Evolutionary conservation across 805 yeast genomes (phyloP).

Genomic region (Sungouiella thailandica): DNA sequence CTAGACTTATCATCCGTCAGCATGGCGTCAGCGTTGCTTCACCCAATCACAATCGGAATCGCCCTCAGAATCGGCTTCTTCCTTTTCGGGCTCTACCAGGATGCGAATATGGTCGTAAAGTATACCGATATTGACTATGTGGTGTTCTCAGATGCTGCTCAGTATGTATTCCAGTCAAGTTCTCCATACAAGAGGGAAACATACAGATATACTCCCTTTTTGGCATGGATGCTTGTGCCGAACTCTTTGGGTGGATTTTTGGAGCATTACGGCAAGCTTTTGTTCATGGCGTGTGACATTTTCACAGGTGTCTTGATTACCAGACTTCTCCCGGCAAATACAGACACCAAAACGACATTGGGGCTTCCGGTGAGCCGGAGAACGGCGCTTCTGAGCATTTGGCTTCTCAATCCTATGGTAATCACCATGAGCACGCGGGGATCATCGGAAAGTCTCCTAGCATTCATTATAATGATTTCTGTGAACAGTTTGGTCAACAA

Average conservation of each 20-base stretch:
- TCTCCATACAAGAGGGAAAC: conserved; percentile 87
- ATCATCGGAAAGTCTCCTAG: conserved; percentile 83
- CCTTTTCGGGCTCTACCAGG: conserved; percentile 82
- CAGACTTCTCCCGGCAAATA: conserved; percentile 2
- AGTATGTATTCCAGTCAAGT: conserved; percentile 49
- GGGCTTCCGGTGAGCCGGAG: conserved; percentile 19
- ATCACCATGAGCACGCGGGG: conserved; percentile 90
- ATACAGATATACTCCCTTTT: conserved; percentile 86
- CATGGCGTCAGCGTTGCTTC: neutral
- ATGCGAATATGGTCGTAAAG: conserved; percentile 66
- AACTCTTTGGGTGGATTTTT: conserved; percentile 42
- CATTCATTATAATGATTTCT: conserved; percentile 59
- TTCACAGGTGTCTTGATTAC: conserved; percentile 62
- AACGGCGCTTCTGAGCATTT: conserved; percentile 51
- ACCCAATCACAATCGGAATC: conserved; percentile 1
- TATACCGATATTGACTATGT: conserved; percentile 93
- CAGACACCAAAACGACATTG: conserved; percentile 10
- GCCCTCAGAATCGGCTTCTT: conserved; percentile 58
- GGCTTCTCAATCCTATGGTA: conserved; percentile 95
- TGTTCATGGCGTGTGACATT: conserved; percentile 76
- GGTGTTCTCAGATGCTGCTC: conserved; percentile 91
- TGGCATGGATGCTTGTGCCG: conserved; percentile 80
- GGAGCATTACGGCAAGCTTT: conserved; percentile 67
- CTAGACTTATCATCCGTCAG: no score
- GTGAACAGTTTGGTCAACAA: conserved; percentile 34